Evolutionary conservation across 2,329 filamentous ascomycete genomes (phyloP), one percentile per base, ranked within the genome.

Genomic region (Mycosphaerella arachidis): DNA sequence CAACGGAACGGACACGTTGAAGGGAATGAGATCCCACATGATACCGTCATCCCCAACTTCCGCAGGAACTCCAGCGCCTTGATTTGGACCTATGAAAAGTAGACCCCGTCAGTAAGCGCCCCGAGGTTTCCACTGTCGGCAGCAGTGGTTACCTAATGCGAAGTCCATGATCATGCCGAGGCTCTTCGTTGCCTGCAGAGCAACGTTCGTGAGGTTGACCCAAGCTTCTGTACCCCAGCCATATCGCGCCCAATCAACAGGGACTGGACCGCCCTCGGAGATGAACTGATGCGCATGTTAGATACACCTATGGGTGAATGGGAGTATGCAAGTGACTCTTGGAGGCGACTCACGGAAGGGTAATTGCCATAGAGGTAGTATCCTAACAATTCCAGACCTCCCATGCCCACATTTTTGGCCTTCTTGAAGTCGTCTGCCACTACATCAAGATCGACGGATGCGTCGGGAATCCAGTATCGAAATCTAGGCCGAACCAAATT

Each of bases 21-120:
- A 72, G 6, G 67, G 57, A 10, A 63, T 53, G 58, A 78, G 52
- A 57, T 77, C 67, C 70, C 69, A 75, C 56, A 69, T 60, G 9
- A 76, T 66, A 0, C 75, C 77, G 5, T 74, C 71, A 50, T 73
- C 68, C 24, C 71, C 64, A 4, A 63, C 59, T n/a, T 63, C 57
- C 16, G 72, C 68, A 0, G 79, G 79, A 3, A 80, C 77, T 13
- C 80, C 80, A 50, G 76, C 72, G 4, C 79, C 81, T 64, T 80
- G 76, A 60, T 79, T 79, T 0, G 79, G 75, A 0, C 79, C 37
- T 43, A 13, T 43, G 12, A 43, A 43, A 43, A 5, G 37, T 6
- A 6, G 6, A 43, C 16, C 8, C 13, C 10, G 16, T 43, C 10
- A 43, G 37, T 43, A 6, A 35, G 16, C 16, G 37, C 16, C 16